Evolutionary conservation across 164 flowering plant genomes (phyloP).

Genomic region (Berberis thunbergii): DNA sequence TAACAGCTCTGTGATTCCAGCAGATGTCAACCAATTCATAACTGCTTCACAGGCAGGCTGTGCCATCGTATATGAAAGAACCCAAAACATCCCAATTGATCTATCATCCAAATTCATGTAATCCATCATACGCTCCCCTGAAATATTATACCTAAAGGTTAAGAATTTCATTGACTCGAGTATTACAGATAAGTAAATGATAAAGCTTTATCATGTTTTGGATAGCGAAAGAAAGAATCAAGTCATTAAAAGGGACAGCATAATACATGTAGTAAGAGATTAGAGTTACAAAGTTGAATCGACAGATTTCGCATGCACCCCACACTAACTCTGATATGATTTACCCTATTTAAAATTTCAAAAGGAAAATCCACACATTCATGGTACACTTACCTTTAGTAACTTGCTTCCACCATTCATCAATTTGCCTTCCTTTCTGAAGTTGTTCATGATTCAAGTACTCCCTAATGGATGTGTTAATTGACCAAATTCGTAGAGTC

Average conservation of each 20-base stretch:
- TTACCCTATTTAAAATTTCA: no score
- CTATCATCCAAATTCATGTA: constrained; percentile 89
- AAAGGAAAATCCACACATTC: no score
- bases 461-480: constrained; percentile 75
- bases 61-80: constrained; percentile 91
- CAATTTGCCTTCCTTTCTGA: constrained; percentile 96
- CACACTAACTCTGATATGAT: no score
- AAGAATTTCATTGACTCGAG: no score
- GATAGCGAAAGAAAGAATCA: no score
- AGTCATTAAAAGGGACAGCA: no score
- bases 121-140: constrained; percentile 90
- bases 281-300: no score
- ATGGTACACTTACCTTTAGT: constrained; percentile 54
- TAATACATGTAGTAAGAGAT: no score
- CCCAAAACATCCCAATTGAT: constrained; percentile 99
- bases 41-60: constrained; percentile 92
- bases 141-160: not conserved
- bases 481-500: constrained; percentile 87
- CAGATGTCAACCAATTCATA: constrained; percentile 72
- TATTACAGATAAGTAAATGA: no score
- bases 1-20: constrained; percentile 61
- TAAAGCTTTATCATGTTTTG: no score
- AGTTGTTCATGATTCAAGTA: constrained; percentile 85
- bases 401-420: constrained; percentile 99
- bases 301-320: no score